Base-by-base conservation (phyloP, 371 early-diverging fungal species). In the Blakeslea trispora region DNA sequence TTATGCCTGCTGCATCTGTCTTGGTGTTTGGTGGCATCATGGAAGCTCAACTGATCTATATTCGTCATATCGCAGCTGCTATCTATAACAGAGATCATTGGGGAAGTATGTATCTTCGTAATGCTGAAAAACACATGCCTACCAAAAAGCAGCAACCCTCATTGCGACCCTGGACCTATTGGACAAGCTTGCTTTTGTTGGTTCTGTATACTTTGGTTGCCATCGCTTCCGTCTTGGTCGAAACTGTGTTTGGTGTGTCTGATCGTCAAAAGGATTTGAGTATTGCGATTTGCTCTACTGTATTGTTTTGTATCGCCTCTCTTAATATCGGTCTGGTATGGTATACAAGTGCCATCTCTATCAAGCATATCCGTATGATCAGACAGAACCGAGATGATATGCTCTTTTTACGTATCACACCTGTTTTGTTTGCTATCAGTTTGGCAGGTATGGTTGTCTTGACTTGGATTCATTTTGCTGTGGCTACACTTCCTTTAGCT, bases 1-100 rank as follows among this genome's bases (percentile, higher is more conserved):
- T 56, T 19, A 24, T 64, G 17, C 65, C 65, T 10, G 41, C 53
- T 19, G 40, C 46, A 21, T 64, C 65, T 9, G 14, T 56, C 1
- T 28, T 64, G 4, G 35, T 64, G 5, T 50, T 64, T 6, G 7
- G 51, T 22, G 65, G 65, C 5, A 64, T 64, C 10, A 59, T 64
- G 65, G 65, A 64, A 50, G 59, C 65, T 15, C 65, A 64, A 31
- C 24, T 64, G 19, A 45, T 59, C 14, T 64, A 47, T 52, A 59
- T 64, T 24, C 55, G 54, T 9, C 65, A 64, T 22, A 55, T 64
- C 14, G 31, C 65, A 22, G 45, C 53, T 23, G 65, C 65, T 10
- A 59, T 64, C 19, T 50, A 64, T 22, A 64, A 59, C 13, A 44
- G 64, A 23, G 64, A 64, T 14, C 44, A 59, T 44, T 64, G 64